Conservation (phyloP, 768 basidiomycete genomes). For the Leccinum obscurum region DNA sequence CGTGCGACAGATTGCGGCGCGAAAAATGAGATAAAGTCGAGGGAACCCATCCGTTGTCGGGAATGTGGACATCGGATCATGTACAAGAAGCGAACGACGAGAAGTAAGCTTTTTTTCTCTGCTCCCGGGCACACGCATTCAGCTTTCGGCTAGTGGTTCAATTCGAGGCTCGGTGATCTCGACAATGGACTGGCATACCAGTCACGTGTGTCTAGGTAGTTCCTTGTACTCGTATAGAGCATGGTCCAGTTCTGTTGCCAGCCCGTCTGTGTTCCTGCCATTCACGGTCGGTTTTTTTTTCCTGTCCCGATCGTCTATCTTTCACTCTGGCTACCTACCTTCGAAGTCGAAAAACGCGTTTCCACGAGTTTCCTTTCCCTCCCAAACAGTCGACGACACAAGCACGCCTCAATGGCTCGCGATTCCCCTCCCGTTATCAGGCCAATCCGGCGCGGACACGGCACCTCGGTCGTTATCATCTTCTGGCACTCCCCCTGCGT, state of each 20-base stretch:
- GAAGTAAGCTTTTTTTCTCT: slow-evolving; percentile 60
- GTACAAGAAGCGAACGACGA: slow-evolving; percentile 95
- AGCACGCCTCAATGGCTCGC: not conserved
- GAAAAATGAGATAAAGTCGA: slow-evolving; percentile 85
- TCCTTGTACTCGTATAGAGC: not conserved
- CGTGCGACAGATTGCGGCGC: slow-evolving; percentile 76
- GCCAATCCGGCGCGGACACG: no score
- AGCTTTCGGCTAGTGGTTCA: slow-evolving; percentile 31
- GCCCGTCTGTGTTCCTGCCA: not conserved
- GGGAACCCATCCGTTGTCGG: slow-evolving; percentile 93
- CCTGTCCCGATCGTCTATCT: no score
- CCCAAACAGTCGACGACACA: no score
- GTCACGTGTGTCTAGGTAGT: not conserved
- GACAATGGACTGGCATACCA: not conserved
- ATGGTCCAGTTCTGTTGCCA: not conserved
- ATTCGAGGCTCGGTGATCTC: slow-evolving; percentile 32
- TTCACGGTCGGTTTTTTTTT: not conserved
- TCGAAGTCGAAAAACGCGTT: not conserved
- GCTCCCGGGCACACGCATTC: not conserved
- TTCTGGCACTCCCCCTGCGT: not conserved
- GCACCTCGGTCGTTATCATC: no score
- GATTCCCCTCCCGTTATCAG: no score
- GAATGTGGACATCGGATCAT: slow-evolving; percentile 98
- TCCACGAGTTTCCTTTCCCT: not conserved
- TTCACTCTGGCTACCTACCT: no score